Conservation (phyloP, 148 eudicot species). For the Camellia granthamiana region DNA sequence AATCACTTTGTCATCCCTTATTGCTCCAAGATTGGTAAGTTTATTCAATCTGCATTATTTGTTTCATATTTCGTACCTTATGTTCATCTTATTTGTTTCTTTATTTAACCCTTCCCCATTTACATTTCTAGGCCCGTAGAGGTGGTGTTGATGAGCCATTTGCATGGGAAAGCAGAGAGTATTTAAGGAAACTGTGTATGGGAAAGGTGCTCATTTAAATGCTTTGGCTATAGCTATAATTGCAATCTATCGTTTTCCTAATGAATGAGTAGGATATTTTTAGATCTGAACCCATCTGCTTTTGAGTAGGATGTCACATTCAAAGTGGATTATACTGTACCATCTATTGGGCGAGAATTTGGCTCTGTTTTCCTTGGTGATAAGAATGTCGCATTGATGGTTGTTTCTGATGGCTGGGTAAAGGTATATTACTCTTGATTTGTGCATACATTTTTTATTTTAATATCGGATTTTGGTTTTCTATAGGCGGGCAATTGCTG, state of each 20-base stretch:
- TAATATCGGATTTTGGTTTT: slow-evolving; percentile 2
- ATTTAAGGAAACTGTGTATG: slow-evolving; percentile 75
- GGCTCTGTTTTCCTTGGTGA: slow-evolving; percentile 66
- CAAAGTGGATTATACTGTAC: slow-evolving; percentile 63
- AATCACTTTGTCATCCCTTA: slow-evolving; percentile 68
- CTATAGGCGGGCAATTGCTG: slow-evolving; percentile 9
- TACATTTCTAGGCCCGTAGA: slow-evolving; percentile 68
- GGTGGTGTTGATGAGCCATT: slow-evolving; percentile 81
- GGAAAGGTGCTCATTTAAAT: slow-evolving; percentile 64
- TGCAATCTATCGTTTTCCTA: background rate
- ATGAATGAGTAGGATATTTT: background rate
- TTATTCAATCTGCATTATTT: slow-evolving; percentile 3
- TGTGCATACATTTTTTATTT: background rate
- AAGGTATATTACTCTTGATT: slow-evolving; percentile 47
- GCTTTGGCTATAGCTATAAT: background rate
- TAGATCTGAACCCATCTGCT: background rate
- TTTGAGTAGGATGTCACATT: slow-evolving; percentile 70
- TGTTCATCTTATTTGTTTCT: background rate
- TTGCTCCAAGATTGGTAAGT: slow-evolving; percentile 82
- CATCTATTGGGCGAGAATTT: slow-evolving; percentile 71
- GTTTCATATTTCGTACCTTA: background rate
- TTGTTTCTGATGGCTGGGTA: slow-evolving; percentile 92
- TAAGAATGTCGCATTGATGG: slow-evolving; percentile 56
- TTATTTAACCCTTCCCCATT: background rate
- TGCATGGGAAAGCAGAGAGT: slow-evolving; percentile 98